phyloP scores from a whole-genome alignment of 202 grass and related monocot species.

The Alloteropsis angusta region DNA sequence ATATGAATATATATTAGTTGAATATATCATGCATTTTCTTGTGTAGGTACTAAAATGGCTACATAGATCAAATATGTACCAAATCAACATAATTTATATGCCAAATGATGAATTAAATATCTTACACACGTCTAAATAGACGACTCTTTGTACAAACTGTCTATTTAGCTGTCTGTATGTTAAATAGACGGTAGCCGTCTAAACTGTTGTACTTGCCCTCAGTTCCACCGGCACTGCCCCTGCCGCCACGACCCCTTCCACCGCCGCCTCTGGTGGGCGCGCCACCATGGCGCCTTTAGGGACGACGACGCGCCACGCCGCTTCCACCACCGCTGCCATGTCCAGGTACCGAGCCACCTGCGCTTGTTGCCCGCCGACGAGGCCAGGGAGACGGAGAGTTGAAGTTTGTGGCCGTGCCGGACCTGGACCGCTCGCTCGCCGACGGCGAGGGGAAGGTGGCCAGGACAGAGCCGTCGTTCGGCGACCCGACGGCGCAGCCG shows the following conservation, averaged over 20 bases:
- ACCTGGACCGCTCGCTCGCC: conserved; percentile 11
- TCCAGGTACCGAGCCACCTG: neutral
- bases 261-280: neutral
- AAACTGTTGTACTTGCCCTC: too few species aligned
- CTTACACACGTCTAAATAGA: too few species aligned
- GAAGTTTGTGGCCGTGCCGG: conserved; percentile 17
- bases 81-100: too few species aligned
- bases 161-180: too few species aligned
- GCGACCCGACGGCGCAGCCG: neutral
- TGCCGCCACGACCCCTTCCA: neutral
- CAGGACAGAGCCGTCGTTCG: neutral
- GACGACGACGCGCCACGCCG: neutral
- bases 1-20: too few species aligned
- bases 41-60: too few species aligned
- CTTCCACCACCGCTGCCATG: neutral
- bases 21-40: too few species aligned
- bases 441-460: neutral
- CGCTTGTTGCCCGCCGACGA: neutral
- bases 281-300: neutral
- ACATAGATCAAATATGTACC: too few species aligned
- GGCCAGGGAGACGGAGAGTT: neutral
- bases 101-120: too few species aligned
- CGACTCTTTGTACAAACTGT: too few species aligned
- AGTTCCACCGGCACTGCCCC: neutral
- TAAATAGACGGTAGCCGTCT: too few species aligned